Conservation (phyloP, 306 rosid species). For the Acacia melanoxylon region DNA sequence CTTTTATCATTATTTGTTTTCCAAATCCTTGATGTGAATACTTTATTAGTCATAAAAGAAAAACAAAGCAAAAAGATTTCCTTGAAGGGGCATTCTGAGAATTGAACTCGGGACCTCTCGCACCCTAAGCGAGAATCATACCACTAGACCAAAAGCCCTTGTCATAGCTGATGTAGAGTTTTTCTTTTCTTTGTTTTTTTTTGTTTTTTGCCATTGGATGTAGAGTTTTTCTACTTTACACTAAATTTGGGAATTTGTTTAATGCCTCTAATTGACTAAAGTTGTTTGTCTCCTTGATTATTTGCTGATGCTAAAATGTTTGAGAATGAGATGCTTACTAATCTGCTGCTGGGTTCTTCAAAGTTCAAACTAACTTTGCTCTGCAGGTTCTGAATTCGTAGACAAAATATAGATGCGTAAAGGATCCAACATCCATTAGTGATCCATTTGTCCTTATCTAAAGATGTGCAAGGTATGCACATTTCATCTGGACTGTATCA, state of each 20-base stretch:
- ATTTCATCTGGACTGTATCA: not conserved
- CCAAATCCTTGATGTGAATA: not conserved
- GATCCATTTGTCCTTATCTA: not conserved
- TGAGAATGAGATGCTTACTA: not conserved
- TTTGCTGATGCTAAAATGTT: not conserved
- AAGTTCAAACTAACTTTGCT: constrained; percentile 1
- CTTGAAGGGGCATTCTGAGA: not conserved
- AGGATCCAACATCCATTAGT: not conserved
- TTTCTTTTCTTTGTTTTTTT: no score
- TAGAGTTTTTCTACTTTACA: not conserved
- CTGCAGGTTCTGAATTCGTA: not conserved
- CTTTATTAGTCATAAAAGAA: not conserved
- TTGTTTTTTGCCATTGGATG: no score
- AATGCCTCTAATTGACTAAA: not conserved
- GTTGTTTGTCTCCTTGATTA: not conserved
- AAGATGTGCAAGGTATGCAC: not conserved
- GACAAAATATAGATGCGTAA: not conserved
- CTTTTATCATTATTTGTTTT: not conserved
- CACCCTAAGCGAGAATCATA: not conserved
- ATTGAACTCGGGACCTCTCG: not conserved
- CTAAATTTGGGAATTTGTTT: not conserved
- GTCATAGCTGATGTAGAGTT: not conserved
- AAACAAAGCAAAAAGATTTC: not conserved
- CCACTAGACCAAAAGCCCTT: not conserved
- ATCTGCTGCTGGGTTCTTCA: not conserved